Percentiles rank a stretch among this genome's conserved stretches.
These are phyloP conservation scores for Isabelozyma gotoi DNA, from an alignment of 805 yeast species.

Conservation along the genomic window DNA sequence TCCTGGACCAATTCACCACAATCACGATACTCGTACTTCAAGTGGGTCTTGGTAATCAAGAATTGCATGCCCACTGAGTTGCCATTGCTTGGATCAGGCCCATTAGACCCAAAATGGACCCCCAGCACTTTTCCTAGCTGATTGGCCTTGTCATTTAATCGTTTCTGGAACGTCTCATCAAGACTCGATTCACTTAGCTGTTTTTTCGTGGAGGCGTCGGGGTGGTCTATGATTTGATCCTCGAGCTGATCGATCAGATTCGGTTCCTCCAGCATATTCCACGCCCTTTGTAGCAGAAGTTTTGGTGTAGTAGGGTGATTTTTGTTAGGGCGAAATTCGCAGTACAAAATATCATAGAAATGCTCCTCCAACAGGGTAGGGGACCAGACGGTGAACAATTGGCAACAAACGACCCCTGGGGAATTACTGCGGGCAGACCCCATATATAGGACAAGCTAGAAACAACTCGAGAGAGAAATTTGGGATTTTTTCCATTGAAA, in stretches of 20 bases:
- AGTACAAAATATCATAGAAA: no score
- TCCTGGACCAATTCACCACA: constrained; percentile 24
- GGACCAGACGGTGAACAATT: no score
- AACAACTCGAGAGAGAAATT: no score
- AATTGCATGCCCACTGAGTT: constrained; percentile 17
- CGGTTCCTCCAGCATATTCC: constrained; percentile 22
- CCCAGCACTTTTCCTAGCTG: constrained; percentile 21
- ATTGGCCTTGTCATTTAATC: constrained; percentile 42
- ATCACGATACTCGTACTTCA: constrained; percentile 30
- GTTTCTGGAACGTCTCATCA: constrained; percentile 43
- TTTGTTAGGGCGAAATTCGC: neutral
- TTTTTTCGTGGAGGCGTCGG: constrained; percentile 30
- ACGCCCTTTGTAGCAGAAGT: neutral
- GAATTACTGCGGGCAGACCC: no score
- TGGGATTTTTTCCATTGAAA: no score
- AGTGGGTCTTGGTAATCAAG: constrained; percentile 28
- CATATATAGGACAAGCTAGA: no score
- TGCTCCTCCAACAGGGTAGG: no score
- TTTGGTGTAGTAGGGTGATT: neutral
- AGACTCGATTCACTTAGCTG: constrained; percentile 28
- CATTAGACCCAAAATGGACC: neutral
- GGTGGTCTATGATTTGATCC: constrained; percentile 46
- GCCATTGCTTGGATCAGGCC: neutral
- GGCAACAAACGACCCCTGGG: no score
- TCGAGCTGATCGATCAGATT: constrained; percentile 46